phyloP scores from a whole-genome alignment of 768 basidiomycete genomes.

The Hygrocybe coccinea region DNA sequence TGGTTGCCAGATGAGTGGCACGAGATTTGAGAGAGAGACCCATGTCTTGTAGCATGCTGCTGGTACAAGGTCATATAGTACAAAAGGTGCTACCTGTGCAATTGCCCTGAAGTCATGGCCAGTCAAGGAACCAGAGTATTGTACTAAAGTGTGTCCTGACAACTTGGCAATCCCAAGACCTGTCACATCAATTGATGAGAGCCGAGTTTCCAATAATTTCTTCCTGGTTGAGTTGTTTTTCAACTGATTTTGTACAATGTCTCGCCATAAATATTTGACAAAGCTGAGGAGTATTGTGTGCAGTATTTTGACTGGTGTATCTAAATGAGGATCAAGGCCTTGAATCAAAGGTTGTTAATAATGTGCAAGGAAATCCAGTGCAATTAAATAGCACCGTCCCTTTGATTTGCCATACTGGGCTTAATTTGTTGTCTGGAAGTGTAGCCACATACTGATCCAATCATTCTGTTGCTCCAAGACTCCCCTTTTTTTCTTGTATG shows the following conservation, averaged over 20 bases:
- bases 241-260: conserved; percentile 25
- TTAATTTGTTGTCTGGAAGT: too few species aligned
- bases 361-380: too few species aligned
- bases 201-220: conserved; percentile 19
- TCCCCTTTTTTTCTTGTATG: conserved; percentile 15
- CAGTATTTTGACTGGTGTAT: conserved; percentile 36
- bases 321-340: conserved; percentile 33
- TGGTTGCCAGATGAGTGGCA: conserved; percentile 39
- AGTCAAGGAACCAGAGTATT: conserved; percentile 35
- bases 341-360: too few species aligned
- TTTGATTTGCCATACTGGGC: too few species aligned
- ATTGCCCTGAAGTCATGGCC: conserved; percentile 33
- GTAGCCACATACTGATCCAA: too few species aligned
- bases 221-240: conserved; percentile 19
- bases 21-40: conserved; percentile 30
- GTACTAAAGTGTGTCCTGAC: conserved; percentile 30
- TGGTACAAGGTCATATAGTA: conserved; percentile 34
- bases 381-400: too few species aligned
- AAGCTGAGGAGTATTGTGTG: conserved; percentile 34
- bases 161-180: conserved; percentile 32
- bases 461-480: conserved; percentile 14
- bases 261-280: conserved; percentile 47
- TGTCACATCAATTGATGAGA: conserved; percentile 28
- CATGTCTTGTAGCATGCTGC: conserved; percentile 24
- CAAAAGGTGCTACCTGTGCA: conserved; percentile 35